Percentiles rank a stretch among this genome's conserved stretches.
phyloP scores from a whole-genome alignment of 1,284 basidiomycete species.

The Fomes fomentarius region DNA sequence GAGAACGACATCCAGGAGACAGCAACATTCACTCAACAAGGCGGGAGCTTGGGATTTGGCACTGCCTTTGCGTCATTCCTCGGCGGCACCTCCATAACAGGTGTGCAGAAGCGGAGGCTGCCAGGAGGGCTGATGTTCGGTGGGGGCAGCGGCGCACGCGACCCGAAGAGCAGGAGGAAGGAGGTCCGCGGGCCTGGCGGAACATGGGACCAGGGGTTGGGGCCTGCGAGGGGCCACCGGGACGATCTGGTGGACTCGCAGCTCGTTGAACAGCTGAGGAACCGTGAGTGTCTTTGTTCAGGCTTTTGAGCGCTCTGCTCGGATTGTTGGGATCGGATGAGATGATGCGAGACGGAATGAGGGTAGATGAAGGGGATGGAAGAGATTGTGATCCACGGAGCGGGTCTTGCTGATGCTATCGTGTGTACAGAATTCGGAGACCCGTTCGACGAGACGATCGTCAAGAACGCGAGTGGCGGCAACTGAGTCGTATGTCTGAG shows the following conservation, averaged over 20 bases:
- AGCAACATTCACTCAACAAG: constrained; percentile 18
- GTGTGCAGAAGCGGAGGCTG: constrained; percentile 34
- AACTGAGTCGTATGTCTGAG: constrained; percentile 1
- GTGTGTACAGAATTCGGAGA: constrained; percentile 45
- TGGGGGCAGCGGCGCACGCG: constrained; percentile 29
- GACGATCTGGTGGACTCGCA: constrained; percentile 46
- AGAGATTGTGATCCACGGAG: too few relatives aligned
- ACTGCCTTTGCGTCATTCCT: background rate
- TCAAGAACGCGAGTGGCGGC: constrained; percentile 29
- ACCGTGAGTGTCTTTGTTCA: constrained; percentile 34
- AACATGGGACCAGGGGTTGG: constrained; percentile 33
- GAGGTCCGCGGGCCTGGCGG: constrained; percentile 37
- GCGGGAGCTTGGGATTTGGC: too few relatives aligned
- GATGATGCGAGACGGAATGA: background rate
- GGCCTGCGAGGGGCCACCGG: constrained; percentile 29
- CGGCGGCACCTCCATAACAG: background rate
- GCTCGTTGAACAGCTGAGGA: constrained; percentile 42
- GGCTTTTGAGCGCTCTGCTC: background rate
- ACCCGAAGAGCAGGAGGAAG: constrained; percentile 45
- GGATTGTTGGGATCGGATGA: background rate
- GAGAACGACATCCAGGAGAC: background rate
- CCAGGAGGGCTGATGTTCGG: constrained; percentile 31
- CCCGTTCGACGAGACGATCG: constrained; percentile 43
- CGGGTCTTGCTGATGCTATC: background rate
- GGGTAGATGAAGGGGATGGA: background rate